Percentiles rank a stretch among this genome's conserved stretches.
Conservation (phyloP, 352 stramenopile genomes). For the Phytophthora brassicae region DNA sequence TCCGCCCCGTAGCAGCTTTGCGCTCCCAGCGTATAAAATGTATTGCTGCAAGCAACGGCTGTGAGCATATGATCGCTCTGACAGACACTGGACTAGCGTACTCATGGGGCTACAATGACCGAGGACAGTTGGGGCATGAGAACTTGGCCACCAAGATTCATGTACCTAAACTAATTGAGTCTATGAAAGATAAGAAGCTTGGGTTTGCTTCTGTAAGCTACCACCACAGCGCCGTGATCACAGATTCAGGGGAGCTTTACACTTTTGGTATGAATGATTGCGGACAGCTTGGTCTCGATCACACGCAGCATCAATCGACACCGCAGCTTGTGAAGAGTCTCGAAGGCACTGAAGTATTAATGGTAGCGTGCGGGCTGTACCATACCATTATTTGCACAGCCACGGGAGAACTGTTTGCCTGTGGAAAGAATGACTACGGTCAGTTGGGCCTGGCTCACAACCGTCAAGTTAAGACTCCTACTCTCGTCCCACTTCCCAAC, state of each 20-base stretch:
- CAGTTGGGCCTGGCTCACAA: slow-evolving; percentile 83
- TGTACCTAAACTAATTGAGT: slow-evolving; percentile 83
- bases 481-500: slow-evolving; percentile 57
- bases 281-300: slow-evolving; percentile 80
- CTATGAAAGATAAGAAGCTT: slow-evolving; percentile 82
- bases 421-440: slow-evolving; percentile 89
- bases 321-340: slow-evolving; percentile 78
- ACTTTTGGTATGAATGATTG: slow-evolving; percentile 91
- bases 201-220: slow-evolving; percentile 83
- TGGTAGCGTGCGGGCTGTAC: slow-evolving; percentile 83
- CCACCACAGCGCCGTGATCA: slow-evolving; percentile 82
- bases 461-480: slow-evolving; percentile 71
- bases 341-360: slow-evolving; percentile 71
- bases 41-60: slow-evolving; percentile 87
- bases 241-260: slow-evolving; percentile 75
- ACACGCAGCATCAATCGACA: slow-evolving; percentile 73
- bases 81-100: slow-evolving; percentile 81
- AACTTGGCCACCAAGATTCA: slow-evolving; percentile 86
- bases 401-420: slow-evolving; percentile 68
- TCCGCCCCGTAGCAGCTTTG: slow-evolving; percentile 74
- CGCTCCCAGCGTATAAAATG: slow-evolving; percentile 79
- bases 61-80: slow-evolving; percentile 86
- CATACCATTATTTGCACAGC: slow-evolving; percentile 82
- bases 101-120: slow-evolving; percentile 89
- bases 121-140: slow-evolving; percentile 83